phyloP scores from a whole-genome alignment of 257 asterid species.

The Solanum acaule region DNA sequence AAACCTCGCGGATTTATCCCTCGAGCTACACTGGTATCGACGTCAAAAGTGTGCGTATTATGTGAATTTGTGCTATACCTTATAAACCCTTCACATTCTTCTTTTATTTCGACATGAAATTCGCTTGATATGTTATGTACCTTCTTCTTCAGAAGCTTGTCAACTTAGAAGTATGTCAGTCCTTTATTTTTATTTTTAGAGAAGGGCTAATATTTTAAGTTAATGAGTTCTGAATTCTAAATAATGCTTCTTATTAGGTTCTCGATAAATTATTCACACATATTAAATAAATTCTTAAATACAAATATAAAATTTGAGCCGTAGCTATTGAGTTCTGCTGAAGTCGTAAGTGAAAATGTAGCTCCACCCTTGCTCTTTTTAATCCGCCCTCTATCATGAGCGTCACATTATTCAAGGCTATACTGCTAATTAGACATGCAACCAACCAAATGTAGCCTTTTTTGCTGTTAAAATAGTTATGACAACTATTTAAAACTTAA shows the following conservation, averaged over 20 bases:
- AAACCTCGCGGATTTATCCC: not conserved
- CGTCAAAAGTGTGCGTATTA: not conserved
- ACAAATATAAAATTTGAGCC: not conserved
- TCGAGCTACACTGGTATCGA: not conserved
- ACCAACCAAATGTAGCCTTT: slow-evolving; percentile 19
- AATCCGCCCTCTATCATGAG: not conserved
- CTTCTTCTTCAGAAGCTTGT: not conserved
- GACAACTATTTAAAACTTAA: not conserved
- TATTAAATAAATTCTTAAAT: not conserved
- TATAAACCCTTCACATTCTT: not conserved
- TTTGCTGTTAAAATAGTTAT: not conserved
- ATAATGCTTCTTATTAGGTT: not conserved
- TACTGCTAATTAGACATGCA: not conserved
- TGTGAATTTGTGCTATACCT: not conserved
- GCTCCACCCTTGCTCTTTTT: not conserved
- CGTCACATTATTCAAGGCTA: not conserved
- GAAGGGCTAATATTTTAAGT: not conserved
- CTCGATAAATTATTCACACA: not conserved
- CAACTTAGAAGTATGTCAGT: not conserved
- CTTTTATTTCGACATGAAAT: not conserved
- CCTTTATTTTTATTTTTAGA: not conserved
- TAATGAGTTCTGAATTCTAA: not conserved
- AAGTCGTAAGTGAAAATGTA: not conserved
- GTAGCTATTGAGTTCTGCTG: not conserved
- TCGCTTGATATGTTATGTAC: not conserved